Conservation (phyloP, 495 filamentous ascomycete species). For the Hyaloscypha variabilis region DNA sequence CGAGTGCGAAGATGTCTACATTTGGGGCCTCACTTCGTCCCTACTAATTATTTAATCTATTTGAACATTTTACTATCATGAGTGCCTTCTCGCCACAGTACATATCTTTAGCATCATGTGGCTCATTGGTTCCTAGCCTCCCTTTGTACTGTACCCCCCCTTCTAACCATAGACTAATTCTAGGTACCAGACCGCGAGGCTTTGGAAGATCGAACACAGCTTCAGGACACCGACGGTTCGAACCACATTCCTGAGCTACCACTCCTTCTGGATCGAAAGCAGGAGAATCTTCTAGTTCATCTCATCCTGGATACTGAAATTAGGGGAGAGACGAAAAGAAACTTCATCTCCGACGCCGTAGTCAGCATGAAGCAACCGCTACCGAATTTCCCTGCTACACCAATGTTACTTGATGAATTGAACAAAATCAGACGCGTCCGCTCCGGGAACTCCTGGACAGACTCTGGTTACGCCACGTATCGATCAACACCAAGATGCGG, state of each 20-base stretch:
- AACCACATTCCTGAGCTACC: background rate
- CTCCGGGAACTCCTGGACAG: background rate
- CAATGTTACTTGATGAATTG: background rate
- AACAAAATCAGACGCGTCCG: background rate
- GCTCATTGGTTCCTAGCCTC: slow-evolving; percentile 3
- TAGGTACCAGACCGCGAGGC: background rate
- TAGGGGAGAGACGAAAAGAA: background rate
- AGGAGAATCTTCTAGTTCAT: background rate
- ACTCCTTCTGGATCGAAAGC: background rate
- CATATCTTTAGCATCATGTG: slow-evolving; percentile 14
- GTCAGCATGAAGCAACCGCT: slow-evolving; percentile 1
- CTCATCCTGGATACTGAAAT: background rate
- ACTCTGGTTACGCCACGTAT: background rate
- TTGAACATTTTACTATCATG: slow-evolving; percentile 15
- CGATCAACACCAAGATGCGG: background rate
- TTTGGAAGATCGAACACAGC: slow-evolving; percentile 2
- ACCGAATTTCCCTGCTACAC: slow-evolving; percentile 1
- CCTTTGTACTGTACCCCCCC: background rate
- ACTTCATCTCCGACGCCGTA: slow-evolving; percentile 1
- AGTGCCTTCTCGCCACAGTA: slow-evolving; percentile 4
- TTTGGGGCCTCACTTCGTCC: slow-evolving; percentile 13
- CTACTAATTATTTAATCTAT: slow-evolving; percentile 14
- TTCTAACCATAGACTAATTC: background rate
- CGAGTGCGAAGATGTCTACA: slow-evolving; percentile 14
- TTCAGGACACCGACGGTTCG: background rate